These are phyloP conservation scores for Sphaerobolus stellatus DNA, from an alignment of 1,284 basidiomycete species.

Conservation along the genomic window DNA sequence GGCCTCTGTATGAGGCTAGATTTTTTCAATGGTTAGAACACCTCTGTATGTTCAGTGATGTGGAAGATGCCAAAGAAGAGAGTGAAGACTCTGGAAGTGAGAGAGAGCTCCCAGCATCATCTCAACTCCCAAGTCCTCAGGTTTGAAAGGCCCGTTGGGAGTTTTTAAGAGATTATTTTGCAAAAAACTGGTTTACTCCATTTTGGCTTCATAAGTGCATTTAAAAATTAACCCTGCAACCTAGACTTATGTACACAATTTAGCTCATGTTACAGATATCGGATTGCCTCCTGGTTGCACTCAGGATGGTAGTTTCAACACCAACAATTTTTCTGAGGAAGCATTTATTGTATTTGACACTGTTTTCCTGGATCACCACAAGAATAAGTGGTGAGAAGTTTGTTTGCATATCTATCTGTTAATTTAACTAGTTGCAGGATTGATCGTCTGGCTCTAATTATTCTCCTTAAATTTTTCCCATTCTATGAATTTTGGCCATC, in stretches of 20 bases:
- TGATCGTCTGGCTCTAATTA: not conserved
- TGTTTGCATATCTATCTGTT: not conserved
- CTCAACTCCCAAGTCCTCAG: not conserved
- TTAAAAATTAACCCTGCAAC: not conserved
- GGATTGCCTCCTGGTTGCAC: not conserved
- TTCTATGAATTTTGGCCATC: not conserved
- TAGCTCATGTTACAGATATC: conserved; percentile 1
- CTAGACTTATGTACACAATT: not conserved
- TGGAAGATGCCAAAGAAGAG: not conserved
- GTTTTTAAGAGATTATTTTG: not conserved
- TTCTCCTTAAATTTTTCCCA: not conserved
- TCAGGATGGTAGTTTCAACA: not conserved
- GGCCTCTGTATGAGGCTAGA: no score
- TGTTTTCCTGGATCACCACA: not conserved
- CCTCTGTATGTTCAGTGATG: no score
- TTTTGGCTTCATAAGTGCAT: not conserved
- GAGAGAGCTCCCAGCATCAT: not conserved
- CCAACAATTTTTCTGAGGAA: not conserved
- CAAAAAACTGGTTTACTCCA: not conserved
- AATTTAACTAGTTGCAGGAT: not conserved
- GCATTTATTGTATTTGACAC: conserved; percentile 2
- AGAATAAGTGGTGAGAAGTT: not conserved
- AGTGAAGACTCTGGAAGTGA: not conserved
- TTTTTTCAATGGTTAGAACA: no score
- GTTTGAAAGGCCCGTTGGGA: not conserved